phyloP scores from a whole-genome alignment of 805 yeast genomes.

The Candida boidinii region DNA sequence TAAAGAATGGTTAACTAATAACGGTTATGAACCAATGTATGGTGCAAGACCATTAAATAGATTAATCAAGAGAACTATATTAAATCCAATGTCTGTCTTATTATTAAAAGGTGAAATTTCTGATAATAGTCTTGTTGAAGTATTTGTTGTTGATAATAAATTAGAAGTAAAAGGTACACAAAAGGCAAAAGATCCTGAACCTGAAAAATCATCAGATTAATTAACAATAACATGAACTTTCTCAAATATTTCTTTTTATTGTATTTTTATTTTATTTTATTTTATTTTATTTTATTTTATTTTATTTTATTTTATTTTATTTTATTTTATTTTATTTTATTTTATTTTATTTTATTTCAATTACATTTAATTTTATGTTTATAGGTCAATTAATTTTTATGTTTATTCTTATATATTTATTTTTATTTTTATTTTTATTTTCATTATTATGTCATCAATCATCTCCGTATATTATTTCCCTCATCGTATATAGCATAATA shows the following conservation, averaged over 20 bases:
- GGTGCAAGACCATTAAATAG: constrained; percentile 97
- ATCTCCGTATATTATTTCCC: too few relatives aligned
- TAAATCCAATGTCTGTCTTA: constrained; percentile 80
- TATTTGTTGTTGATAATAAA: constrained; percentile 34
- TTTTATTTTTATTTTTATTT: too few relatives aligned
- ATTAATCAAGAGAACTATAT: constrained; percentile 69
- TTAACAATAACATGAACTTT: too few relatives aligned
- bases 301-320: neutral
- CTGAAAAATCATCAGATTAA: neutral
- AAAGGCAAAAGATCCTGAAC: neutral
- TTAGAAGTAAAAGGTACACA: neutral
- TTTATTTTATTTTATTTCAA: neutral
- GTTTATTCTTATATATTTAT: too few relatives aligned
- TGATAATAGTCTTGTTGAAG: constrained; percentile 44
- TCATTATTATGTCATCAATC: too few relatives aligned
- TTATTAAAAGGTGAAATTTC: constrained; percentile 74
- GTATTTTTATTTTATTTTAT: neutral
- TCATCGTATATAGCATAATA: too few relatives aligned
- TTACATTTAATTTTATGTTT: too few relatives aligned
- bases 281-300: neutral
- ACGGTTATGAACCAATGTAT: constrained; percentile 86
- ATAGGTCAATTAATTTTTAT: too few relatives aligned
- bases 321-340: neutral
- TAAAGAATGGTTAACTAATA: constrained; percentile 67
- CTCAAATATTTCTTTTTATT: too few relatives aligned